Percentiles rank a stretch among this genome's conserved stretches.
These are phyloP conservation scores for Colletotrichum sp. DNA, from an alignment of 2,329 filamentous ascomycete species.

Conservation along the genomic window DNA sequence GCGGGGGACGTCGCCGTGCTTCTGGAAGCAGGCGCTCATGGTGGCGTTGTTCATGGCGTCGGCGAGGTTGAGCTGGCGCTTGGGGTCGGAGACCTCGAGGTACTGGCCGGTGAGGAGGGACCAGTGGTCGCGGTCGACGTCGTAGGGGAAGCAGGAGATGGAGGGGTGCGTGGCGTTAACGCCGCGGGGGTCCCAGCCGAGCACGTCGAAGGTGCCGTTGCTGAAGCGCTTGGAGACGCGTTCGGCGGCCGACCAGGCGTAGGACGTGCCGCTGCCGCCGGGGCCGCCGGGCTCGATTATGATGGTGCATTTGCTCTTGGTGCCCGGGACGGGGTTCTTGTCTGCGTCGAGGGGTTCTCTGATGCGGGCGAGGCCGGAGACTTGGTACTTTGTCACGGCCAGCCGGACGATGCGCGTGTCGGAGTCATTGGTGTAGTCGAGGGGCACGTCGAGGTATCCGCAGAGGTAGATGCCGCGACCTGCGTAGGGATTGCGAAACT, in stretches of 20 bases:
- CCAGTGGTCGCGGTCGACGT: slow-evolving; percentile 53
- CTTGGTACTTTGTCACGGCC: slow-evolving; percentile 55
- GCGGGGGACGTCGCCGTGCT: slow-evolving; percentile 48
- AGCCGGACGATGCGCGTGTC: slow-evolving; percentile 49
- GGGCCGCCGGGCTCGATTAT: slow-evolving; percentile 57
- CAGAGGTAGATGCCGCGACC: slow-evolving; percentile 52
- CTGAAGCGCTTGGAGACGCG: slow-evolving; percentile 44
- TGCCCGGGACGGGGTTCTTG: slow-evolving; percentile 25
- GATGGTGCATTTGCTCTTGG: slow-evolving; percentile 51
- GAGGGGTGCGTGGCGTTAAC: slow-evolving; percentile 53
- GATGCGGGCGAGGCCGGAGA: slow-evolving; percentile 44
- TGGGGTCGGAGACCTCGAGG: slow-evolving; percentile 38
- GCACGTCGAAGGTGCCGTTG: slow-evolving; percentile 47
- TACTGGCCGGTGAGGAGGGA: slow-evolving; percentile 42
- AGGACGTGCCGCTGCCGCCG: slow-evolving; percentile 50
- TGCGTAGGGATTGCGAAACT: slow-evolving; percentile 33
- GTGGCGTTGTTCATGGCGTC: slow-evolving; percentile 53
- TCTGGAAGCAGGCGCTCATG: slow-evolving; percentile 47
- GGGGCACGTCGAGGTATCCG: slow-evolving; percentile 52
- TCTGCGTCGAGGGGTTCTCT: slow-evolving; percentile 11
- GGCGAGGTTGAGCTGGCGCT: slow-evolving; percentile 43
- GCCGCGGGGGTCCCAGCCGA: slow-evolving; percentile 61
- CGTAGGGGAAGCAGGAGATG: slow-evolving; percentile 50
- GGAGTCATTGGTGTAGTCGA: slow-evolving; percentile 51
- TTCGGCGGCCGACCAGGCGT: slow-evolving; percentile 43